These are phyloP conservation scores for Clarkia xantiana DNA, from an alignment of 345 rosid genomes.

Conservation along the genomic window DNA sequence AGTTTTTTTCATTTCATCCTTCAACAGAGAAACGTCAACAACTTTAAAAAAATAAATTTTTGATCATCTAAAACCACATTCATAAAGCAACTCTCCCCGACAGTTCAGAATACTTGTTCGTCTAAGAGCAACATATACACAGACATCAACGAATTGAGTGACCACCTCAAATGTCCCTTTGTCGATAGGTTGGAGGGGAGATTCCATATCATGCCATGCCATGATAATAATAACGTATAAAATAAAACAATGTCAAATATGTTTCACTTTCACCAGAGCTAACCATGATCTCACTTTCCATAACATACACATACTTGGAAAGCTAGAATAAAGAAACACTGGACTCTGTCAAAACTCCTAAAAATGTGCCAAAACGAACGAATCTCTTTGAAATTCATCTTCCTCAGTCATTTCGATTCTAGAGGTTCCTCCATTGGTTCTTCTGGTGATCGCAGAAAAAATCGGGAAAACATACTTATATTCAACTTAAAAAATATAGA, in stretches of 20 bases:
- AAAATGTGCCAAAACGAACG: conserved; percentile 96
- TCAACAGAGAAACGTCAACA: no score
- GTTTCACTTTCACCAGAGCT: neutral
- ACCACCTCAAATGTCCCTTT: conserved; percentile 66
- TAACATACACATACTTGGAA: conserved; percentile 49
- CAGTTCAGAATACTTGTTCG: no score
- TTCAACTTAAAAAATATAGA: no score
- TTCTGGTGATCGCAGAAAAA: conserved; percentile 16
- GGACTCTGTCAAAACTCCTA: conserved; percentile 95
- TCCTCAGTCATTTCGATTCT: conserved; percentile 60
- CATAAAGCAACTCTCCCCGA: no score
- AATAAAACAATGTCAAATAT: neutral
- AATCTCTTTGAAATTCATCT: conserved; percentile 82
- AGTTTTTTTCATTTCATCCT: no score
- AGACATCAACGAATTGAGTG: no score
- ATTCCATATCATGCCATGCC: conserved; percentile 87
- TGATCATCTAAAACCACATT: no score
- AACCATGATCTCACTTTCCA: neutral
- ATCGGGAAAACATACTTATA: no score
- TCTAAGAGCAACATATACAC: no score
- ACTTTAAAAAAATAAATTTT: no score
- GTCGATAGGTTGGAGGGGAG: conserved; percentile 70
- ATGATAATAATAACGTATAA: conserved; percentile 80
- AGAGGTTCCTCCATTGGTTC: conserved; percentile 23
- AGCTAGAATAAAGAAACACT: conserved; percentile 80